Percentiles rank a stretch among this genome's conserved stretches.
Evolutionary conservation across 441 rosid genomes (phyloP).

Genomic region (Geranium incanum): DNA sequence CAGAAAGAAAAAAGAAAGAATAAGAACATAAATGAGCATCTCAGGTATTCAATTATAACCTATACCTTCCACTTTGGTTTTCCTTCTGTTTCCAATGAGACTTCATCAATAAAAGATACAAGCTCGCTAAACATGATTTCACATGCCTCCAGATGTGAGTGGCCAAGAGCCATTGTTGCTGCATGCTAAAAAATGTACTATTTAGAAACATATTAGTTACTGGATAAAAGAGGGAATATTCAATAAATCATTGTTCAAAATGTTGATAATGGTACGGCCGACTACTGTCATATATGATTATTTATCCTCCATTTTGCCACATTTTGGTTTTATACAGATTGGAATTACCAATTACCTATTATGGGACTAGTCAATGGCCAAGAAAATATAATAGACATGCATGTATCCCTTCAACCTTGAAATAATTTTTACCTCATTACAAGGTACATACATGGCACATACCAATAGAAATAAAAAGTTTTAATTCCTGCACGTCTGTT

Average conservation of each 20-base stretch:
- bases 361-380: not conserved
- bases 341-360: not conserved
- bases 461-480: not conserved
- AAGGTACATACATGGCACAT: not conserved
- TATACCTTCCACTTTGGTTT: constrained; percentile 98
- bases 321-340: not conserved
- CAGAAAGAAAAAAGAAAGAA: not conserved
- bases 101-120: constrained; percentile 86
- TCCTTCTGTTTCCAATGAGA: constrained; percentile 89
- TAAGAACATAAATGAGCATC: not conserved
- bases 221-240: not conserved
- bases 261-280: not conserved
- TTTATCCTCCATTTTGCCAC: not conserved
- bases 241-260: not conserved
- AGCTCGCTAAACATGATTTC: constrained; percentile 93
- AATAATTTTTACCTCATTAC: constrained; percentile 1
- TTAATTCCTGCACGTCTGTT: not conserved
- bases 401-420: not conserved
- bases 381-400: not conserved
- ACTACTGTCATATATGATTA: not conserved
- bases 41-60: constrained; percentile 11
- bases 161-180: constrained; percentile 98
- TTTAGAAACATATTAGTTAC: constrained; percentile 17
- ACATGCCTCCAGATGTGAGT: constrained; percentile 96
- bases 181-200: constrained; percentile 54